Percentiles rank a stretch among this genome's conserved stretches.
Evolutionary conservation across 148 eudicot species (phyloP).

Genomic region (Vaccinium vitisidaea): DNA sequence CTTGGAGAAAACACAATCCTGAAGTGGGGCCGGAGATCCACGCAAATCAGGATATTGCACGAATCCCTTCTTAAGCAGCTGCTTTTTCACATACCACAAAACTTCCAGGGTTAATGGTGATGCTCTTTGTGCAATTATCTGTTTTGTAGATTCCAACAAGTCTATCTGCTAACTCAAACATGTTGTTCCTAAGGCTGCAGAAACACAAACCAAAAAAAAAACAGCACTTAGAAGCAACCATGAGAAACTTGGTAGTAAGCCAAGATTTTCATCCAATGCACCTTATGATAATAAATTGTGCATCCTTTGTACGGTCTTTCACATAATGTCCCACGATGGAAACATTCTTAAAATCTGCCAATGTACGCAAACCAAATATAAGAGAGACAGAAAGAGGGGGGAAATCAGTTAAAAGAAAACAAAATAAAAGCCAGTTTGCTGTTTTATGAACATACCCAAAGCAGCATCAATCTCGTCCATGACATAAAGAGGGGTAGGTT

Average conservation of each 20-base stretch:
- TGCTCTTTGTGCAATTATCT: conserved; percentile 91
- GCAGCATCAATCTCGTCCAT: conserved; percentile 99
- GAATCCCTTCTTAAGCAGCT: conserved; percentile 39
- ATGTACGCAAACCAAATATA: background rate
- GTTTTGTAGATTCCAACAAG: conserved; percentile 98
- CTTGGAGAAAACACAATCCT: conserved; percentile 11
- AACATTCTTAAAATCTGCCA: conserved; percentile 91
- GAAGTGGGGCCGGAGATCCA: background rate
- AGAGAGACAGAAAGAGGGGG: background rate
- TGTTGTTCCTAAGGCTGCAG: conserved; percentile 95
- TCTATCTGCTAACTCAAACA: conserved; percentile 97
- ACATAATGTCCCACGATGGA: conserved; percentile 96
- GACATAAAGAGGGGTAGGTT: conserved; percentile 93
- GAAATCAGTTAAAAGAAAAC: background rate
- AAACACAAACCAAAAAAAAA: background rate
- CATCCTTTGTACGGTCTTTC: conserved; percentile 92
- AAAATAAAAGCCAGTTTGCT: background rate
- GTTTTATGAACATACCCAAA: conserved; percentile 48
- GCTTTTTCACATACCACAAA: conserved; percentile 69
- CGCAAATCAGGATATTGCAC: background rate
- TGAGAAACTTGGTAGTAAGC: background rate
- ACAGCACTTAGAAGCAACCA: background rate
- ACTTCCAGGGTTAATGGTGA: conserved; percentile 82
- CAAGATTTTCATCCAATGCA: conserved; percentile 18
- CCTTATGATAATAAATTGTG: conserved; percentile 95